Evolutionary conservation across 352 stramenopile species (phyloP).

Genomic region (Globisporangium carolinianum): DNA sequence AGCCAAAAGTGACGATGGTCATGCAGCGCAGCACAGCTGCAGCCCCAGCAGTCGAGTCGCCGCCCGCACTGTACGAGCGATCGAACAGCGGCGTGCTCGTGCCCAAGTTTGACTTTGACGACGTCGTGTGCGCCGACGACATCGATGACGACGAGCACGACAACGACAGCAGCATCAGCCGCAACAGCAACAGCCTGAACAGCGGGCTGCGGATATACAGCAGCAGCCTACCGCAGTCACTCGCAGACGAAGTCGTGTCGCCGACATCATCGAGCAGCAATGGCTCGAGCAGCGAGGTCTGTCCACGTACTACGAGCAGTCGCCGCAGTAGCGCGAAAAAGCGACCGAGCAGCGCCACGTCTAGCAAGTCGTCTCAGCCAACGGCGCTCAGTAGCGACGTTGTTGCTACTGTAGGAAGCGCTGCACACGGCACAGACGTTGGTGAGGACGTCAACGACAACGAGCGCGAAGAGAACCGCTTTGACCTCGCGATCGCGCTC

Average conservation of each 20-base stretch:
- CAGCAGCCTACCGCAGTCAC: background rate
- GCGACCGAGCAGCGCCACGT: slow-evolving; percentile 5
- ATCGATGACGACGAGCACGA: slow-evolving; percentile 5
- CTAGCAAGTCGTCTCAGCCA: background rate
- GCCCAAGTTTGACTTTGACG: slow-evolving; percentile 13
- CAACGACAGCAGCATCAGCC: background rate
- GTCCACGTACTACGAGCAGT: slow-evolving; percentile 2
- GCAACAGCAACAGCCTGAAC: background rate
- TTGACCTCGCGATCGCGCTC: slow-evolving; percentile 49
- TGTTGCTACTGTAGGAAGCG: background rate
- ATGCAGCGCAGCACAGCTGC: slow-evolving; percentile 4
- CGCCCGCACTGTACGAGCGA: slow-evolving; percentile 6
- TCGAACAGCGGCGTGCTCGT: slow-evolving; percentile 17
- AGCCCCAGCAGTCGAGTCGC: background rate
- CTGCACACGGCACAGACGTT: slow-evolving; percentile 13
- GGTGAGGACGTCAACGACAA: slow-evolving; percentile 17
- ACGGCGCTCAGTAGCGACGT: background rate
- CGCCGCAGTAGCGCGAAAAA: background rate
- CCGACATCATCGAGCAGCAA: slow-evolving; percentile 59
- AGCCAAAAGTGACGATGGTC: slow-evolving; percentile 3
- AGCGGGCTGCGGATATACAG: slow-evolving; percentile 10
- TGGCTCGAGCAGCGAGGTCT: slow-evolving; percentile 27
- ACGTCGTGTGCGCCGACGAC: slow-evolving; percentile 5
- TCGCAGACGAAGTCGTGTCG: slow-evolving; percentile 24
- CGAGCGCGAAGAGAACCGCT: slow-evolving; percentile 26